A percentile compares a stretch with the other conserved stretches of the same genome.
Conservation (phyloP, 345 rosid genomes). For the Reutealis trisperma region DNA sequence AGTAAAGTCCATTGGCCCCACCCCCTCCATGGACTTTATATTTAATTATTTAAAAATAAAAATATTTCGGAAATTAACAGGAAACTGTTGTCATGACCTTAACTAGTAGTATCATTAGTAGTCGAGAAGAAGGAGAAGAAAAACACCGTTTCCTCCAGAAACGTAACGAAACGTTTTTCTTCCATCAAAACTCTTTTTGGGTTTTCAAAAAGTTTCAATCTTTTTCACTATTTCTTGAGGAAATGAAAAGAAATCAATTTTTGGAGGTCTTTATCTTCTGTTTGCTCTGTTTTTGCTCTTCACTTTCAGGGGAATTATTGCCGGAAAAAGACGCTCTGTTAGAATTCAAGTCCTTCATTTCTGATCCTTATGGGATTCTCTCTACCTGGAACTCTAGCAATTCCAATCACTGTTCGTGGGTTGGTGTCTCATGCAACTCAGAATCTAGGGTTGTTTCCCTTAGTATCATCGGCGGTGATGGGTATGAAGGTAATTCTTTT, state of each 20-base stretch:
- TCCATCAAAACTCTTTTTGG: not conserved
- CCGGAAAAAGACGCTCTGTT: constrained; percentile 26
- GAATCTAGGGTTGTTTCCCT: constrained; percentile 38
- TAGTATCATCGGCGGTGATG: constrained; percentile 35
- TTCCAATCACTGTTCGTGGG: constrained; percentile 48
- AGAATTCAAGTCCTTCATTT: constrained; percentile 43
- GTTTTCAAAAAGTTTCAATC: not conserved
- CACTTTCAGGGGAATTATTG: constrained; percentile 14
- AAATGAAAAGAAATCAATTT: constrained; percentile 14
- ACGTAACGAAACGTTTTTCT: too few species aligned
- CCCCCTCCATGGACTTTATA: not conserved
- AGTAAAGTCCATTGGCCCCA: not conserved
- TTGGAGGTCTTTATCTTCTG: constrained; percentile 8
- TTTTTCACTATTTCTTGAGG: not conserved
- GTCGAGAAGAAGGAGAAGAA: not conserved
- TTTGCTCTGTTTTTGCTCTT: constrained; percentile 20
- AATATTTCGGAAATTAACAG: not conserved
- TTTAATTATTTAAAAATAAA: not conserved
- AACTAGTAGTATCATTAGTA: not conserved
- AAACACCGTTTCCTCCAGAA: not conserved
- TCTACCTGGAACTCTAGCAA: constrained; percentile 41
- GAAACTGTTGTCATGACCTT: not conserved
- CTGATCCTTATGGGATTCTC: constrained; percentile 45
- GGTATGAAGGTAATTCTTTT: constrained; percentile 21
- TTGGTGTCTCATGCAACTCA: constrained; percentile 51